A percentile compares a stretch with the other conserved stretches of the same genome.
Evolutionary conservation across 169 alveolate genomes (phyloP).

Genomic region (Plasmodium ovale): DNA sequence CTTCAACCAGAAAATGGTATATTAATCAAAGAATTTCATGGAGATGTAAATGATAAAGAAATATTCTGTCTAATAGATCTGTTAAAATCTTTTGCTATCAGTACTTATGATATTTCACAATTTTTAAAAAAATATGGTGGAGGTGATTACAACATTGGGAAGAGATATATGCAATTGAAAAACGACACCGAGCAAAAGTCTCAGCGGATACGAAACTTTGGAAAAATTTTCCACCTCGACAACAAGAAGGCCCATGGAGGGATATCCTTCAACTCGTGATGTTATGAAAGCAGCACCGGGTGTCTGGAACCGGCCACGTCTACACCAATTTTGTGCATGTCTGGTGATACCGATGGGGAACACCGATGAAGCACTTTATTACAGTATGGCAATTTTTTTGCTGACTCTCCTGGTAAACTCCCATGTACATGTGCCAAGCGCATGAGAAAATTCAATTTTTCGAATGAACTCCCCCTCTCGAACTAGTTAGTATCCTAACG

Average conservation of each 20-base stretch:
- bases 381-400: too few species aligned
- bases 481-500: too few species aligned
- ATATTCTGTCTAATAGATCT: conserved; percentile 84
- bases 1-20: conserved; percentile 90
- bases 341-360: too few species aligned
- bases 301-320: too few species aligned
- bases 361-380: too few species aligned
- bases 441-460: too few species aligned
- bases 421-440: too few species aligned
- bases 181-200: conserved; percentile 73
- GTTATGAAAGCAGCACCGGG: too few species aligned
- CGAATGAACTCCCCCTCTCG: too few species aligned
- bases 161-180: conserved; percentile 78
- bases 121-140: conserved; percentile 86
- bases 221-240: conserved; percentile 67
- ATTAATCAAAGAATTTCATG: conserved; percentile 85
- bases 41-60: conserved; percentile 89
- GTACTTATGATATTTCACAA: conserved; percentile 82
- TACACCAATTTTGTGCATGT: too few species aligned
- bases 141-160: conserved; percentile 85
- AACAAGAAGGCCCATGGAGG: conserved; percentile 52
- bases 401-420: too few species aligned
- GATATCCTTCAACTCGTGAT: conserved; percentile 49
- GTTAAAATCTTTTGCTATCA: conserved; percentile 87
- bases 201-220: conserved; percentile 51